Base-by-base conservation (phyloP, 805 yeast species). In the Tetrapisispora phaffii region DNA sequence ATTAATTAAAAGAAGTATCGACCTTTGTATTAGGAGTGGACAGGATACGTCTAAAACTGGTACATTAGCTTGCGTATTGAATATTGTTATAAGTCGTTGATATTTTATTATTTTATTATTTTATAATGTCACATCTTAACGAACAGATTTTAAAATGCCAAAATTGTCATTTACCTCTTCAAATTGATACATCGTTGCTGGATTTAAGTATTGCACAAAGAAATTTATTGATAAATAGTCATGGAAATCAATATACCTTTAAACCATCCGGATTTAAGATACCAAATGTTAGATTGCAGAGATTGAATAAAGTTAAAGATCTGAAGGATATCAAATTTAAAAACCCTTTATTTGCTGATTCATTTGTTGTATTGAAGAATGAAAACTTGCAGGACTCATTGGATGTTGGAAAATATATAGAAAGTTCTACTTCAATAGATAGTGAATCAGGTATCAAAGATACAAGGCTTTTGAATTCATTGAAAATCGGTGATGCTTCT, bases 121-220 rank as follows among this genome's bases (percentile, higher is more conserved):
- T 32, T 6, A 32, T 4, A 7, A 41, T 41, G 44, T 24, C 26
- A n/a, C 5, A 34, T 15, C 10, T 4, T 9, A 17, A 41, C 21
- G 47, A 40, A 29, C 32, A 28, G 33, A 15, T 37, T 10, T 37
- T 52, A 13, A 45, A 44, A 34, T 76, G 81, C 55, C 77, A 70
- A 50, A 63, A 69, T 46, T 76, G 80, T 55, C 67, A 68, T 37
- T 49, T 66, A 5, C 73, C 75, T 0, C 50, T 76, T 4, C 54
- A 53, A 34, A 50, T 76, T 19, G 74, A 74, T 47, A 62, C 66
- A 8, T 65, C 77, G 1, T 56, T 75, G n/a, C 47, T 65, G 34
- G 66, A 66, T 45, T 54, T 75, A 16, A 69, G 72, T 35, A 50
- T 67, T 8, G 70, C 75, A 1, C 79, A 75, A 51, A 59, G 67